These are phyloP conservation scores for Phytophthora tubulina DNA, from an alignment of 352 stramenopile species.

Conservation along the genomic window DNA sequence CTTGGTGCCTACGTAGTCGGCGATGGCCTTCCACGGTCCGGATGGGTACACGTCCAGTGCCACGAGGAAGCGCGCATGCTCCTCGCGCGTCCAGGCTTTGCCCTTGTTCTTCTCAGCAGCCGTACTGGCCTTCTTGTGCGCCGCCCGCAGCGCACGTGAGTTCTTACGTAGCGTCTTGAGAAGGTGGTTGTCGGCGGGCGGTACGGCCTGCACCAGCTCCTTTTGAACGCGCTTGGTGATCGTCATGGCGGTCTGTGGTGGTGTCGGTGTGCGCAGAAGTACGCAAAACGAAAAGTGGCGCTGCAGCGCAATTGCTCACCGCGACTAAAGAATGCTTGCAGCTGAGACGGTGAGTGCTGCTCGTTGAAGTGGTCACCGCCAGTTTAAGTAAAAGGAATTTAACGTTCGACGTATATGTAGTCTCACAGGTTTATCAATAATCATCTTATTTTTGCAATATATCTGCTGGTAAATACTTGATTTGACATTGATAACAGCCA, in stretches of 20 bases:
- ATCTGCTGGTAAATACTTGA: background rate
- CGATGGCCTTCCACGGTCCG: slow-evolving; percentile 70
- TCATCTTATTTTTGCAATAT: background rate
- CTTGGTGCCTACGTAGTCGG: slow-evolving; percentile 66
- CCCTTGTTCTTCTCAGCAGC: slow-evolving; percentile 62
- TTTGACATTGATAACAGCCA: background rate
- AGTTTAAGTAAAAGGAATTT: background rate
- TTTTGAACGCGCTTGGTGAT: slow-evolving; percentile 72
- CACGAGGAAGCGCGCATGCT: slow-evolving; percentile 69
- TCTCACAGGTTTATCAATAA: background rate
- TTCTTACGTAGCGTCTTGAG: slow-evolving; percentile 39
- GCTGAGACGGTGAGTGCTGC: slow-evolving; percentile 15
- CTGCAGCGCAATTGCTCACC: background rate
- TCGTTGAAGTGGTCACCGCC: slow-evolving; percentile 5
- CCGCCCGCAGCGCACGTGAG: slow-evolving; percentile 10
- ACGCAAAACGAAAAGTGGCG: slow-evolving; percentile 37
- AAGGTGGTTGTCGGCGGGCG: slow-evolving; percentile 37
- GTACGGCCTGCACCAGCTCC: slow-evolving; percentile 56
- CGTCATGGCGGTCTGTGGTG: slow-evolving; percentile 42
- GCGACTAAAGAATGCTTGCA: too few species aligned
- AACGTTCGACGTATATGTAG: too few species aligned
- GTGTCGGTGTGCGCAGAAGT: background rate
- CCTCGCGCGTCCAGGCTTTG: slow-evolving; percentile 60
- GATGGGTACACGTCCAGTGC: slow-evolving; percentile 67
- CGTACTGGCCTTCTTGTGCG: slow-evolving; percentile 28